phyloP scores from a whole-genome alignment of 768 basidiomycete genomes.

The Podaxis carcinomalis region DNA sequence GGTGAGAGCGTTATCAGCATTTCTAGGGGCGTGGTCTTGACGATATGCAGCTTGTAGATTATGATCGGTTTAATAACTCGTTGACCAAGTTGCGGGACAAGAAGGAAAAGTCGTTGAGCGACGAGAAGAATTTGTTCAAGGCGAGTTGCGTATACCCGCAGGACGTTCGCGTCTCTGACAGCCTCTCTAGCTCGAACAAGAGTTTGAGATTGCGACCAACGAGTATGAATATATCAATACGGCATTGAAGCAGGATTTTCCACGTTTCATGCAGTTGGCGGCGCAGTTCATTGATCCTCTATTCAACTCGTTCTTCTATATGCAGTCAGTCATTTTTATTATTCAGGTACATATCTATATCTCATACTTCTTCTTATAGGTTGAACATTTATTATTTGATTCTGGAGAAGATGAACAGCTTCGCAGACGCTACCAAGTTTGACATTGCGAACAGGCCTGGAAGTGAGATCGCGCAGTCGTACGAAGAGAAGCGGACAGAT shows the following conservation, averaged over 20 bases:
- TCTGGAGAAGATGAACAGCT: slow-evolving; percentile 89
- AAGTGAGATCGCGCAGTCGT: slow-evolving; percentile 70
- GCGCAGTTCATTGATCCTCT: slow-evolving; percentile 92
- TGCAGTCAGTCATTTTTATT: slow-evolving; percentile 70
- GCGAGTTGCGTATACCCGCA: slow-evolving; percentile 32
- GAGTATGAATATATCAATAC: slow-evolving; percentile 94
- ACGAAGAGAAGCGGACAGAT: slow-evolving; percentile 81
- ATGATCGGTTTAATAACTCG: slow-evolving; percentile 94
- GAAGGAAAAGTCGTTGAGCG: slow-evolving; percentile 93
- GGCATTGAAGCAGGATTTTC: slow-evolving; percentile 86
- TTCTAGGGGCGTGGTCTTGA: slow-evolving; percentile 5
- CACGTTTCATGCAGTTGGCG: slow-evolving; percentile 84
- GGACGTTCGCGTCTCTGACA: background rate
- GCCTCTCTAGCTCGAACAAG: slow-evolving; percentile 79
- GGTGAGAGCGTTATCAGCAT: slow-evolving; percentile 33
- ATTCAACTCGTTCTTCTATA: slow-evolving; percentile 99
- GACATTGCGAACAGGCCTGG: slow-evolving; percentile 61
- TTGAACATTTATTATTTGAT: slow-evolving; percentile 92
- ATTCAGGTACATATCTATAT: background rate
- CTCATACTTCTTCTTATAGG: slow-evolving; percentile 33
- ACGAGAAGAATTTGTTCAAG: slow-evolving; percentile 98
- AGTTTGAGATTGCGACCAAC: slow-evolving; percentile 86
- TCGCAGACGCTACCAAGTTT: slow-evolving; percentile 75
- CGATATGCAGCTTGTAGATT: slow-evolving; percentile 70
- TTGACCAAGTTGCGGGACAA: slow-evolving; percentile 95